Evolutionary conservation across 2,329 filamentous ascomycete species (phyloP).

Genomic region (Grosmannia penicillata): DNA sequence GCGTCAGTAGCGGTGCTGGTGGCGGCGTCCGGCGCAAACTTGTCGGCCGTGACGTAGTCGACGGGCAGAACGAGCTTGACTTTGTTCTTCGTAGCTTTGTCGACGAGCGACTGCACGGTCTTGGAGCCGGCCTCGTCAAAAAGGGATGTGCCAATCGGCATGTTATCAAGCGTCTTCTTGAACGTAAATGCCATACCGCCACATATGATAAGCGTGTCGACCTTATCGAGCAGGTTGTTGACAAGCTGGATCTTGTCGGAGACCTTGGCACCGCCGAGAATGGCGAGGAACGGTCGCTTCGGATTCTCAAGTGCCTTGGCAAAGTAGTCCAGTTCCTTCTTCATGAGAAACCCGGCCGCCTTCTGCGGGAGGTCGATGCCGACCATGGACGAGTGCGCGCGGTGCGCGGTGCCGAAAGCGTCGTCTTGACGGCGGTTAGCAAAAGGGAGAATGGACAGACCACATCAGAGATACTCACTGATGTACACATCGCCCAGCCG

Average conservation of each 20-base stretch:
- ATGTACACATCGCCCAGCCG: constrained; percentile 90
- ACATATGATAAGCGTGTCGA: constrained; percentile 91
- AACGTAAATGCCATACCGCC: constrained; percentile 99
- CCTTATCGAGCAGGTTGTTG: constrained; percentile 96
- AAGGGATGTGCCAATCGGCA: constrained; percentile 79
- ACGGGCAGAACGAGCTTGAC: constrained; percentile 90
- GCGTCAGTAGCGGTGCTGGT: constrained; percentile 71
- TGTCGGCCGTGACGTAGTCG: constrained; percentile 93
- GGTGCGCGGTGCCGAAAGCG: constrained; percentile 95
- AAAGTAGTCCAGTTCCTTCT: constrained; percentile 99
- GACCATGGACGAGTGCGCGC: constrained; percentile 98
- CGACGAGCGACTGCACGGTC: constrained; percentile 73
- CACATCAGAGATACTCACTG: constrained; percentile 46
- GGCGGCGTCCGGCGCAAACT: constrained; percentile 76
- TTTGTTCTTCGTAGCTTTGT: constrained; percentile 93
- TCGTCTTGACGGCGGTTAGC: constrained; percentile 49
- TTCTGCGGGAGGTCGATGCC: constrained; percentile 91
- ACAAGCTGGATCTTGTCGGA: constrained; percentile 99
- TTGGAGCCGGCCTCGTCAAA: constrained; percentile 91
- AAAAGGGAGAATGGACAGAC: neutral
- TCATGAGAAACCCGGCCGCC: constrained; percentile 95
- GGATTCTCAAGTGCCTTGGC: constrained; percentile 89
- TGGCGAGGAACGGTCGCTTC: constrained; percentile 92
- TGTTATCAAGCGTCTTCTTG: constrained; percentile 92
- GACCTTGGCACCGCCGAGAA: constrained; percentile 95